Evolutionary conservation across 192 early-diverging fungal genomes (phyloP), one percentile per base, ranked within the genome.

Genomic region (Umbelopsis sp.): DNA sequence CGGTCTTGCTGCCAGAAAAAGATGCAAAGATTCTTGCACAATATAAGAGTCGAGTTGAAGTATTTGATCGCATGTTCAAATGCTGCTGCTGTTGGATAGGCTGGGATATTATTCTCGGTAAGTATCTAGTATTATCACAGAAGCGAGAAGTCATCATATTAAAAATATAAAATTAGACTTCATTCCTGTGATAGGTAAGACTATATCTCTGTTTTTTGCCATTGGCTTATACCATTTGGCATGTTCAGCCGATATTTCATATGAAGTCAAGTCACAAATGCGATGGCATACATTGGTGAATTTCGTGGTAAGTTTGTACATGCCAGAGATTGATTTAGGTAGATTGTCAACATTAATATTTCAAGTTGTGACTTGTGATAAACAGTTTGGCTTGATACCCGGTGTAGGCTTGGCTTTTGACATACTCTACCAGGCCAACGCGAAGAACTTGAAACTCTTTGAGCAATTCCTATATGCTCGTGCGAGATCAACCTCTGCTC

Each of bases 51-150:
- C n/a, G 45, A 29, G 67, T 47, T 25, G 41, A 69, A 21, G 24
- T 69, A n/a, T 47, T 69, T 9, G 67, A 69, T 31, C 67, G 26
- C 3, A 47, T 44, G 67, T 47, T 77, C 49, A 73, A 77, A 66
- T 41, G 72, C 1, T 77, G 76, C 44, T 77, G 76, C 38, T 77
- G 76, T 56, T 77, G 76, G 76, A 52, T 77, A 0, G 76, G 76
- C 24, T 77, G 66, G 20, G 76, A 77, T 34, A 43, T 77, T 2
- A 21, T 77, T 25, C 53, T 73, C 26, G 72, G 65, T 70, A 31
- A 69, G 69, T 53, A 74, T 7, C 24, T 29, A 22, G 54, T 32
- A 59, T 32, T 4, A 25, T 4, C 12, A 16, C 9, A 32, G 29
- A 17, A 36, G 29, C 6, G 26, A 12, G 26, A 20, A 22, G 1